Evolutionary conservation across 208 protist species (phyloP).

Genomic region (Leishmania lainsoni): DNA sequence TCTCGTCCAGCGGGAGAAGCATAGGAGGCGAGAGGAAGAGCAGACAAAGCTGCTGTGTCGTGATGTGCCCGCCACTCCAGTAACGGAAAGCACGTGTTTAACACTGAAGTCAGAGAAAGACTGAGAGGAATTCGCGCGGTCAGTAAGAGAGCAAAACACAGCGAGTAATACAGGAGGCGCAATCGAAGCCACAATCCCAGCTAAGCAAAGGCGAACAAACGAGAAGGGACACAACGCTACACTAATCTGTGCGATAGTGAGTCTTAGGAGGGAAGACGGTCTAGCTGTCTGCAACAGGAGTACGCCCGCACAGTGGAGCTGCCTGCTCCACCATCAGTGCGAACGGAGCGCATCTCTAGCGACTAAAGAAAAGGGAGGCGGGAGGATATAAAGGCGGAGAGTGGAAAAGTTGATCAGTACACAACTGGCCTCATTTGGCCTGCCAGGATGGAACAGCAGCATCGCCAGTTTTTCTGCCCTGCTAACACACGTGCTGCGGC

Average conservation of each 20-base stretch:
- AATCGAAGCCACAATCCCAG: background rate
- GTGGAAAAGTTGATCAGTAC: background rate
- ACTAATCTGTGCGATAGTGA: background rate
- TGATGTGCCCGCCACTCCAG: background rate
- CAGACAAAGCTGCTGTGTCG: background rate
- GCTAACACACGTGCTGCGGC: background rate
- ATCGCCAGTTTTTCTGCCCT: background rate
- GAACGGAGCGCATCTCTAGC: background rate
- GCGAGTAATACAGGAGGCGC: background rate
- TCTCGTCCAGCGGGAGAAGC: background rate
- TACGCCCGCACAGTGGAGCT: background rate
- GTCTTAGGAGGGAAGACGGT: background rate
- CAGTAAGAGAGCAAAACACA: background rate
- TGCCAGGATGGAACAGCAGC: background rate
- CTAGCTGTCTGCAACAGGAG: background rate
- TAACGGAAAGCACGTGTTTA: background rate
- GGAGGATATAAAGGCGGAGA: background rate
- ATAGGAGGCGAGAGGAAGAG: background rate
- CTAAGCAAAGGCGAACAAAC: background rate
- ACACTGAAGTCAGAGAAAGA: background rate
- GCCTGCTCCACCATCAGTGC: background rate
- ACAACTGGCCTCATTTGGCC: background rate
- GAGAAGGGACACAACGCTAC: background rate
- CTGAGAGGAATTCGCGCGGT: background rate
- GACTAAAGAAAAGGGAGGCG: background rate